Evolutionary conservation across 2,329 filamentous ascomycete species (phyloP).

Genomic region (Phialemonium atrogriseum): DNA sequence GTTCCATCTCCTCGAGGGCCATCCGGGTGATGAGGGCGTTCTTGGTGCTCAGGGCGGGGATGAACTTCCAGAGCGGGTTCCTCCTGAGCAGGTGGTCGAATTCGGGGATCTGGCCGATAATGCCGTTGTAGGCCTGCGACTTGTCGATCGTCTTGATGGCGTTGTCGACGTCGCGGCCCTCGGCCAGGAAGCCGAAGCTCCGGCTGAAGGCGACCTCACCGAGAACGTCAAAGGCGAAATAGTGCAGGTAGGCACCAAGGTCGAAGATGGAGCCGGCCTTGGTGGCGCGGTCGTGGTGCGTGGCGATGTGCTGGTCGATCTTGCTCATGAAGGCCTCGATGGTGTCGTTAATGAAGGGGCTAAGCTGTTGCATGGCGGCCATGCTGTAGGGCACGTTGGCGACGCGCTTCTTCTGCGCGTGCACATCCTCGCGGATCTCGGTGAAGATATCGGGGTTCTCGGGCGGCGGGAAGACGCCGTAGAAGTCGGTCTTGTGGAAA

Average conservation of each 20-base stretch:
- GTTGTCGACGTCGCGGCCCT: slow-evolving; percentile 39
- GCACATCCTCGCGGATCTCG: slow-evolving; percentile 43
- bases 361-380: slow-evolving; percentile 43
- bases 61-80: slow-evolving; percentile 38
- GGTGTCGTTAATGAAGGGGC: slow-evolving; percentile 42
- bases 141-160: slow-evolving; percentile 45
- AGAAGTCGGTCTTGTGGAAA: slow-evolving; percentile 45
- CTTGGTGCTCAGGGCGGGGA: slow-evolving; percentile 33
- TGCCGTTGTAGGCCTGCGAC: slow-evolving; percentile 43
- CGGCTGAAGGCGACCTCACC: slow-evolving; percentile 43
- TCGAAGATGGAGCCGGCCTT: slow-evolving; percentile 26
- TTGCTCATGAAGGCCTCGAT: slow-evolving; percentile 35
- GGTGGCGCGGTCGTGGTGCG: slow-evolving; percentile 9
- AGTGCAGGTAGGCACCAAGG: slow-evolving; percentile 37
- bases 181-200: slow-evolving; percentile 42
- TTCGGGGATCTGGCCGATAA: slow-evolving; percentile 42
- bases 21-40: slow-evolving; percentile 43
- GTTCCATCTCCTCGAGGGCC: slow-evolving; percentile 39
- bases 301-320: slow-evolving; percentile 29
- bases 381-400: slow-evolving; percentile 44
- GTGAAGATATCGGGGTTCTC: slow-evolving; percentile 53
- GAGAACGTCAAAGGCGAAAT: slow-evolving; percentile 39
- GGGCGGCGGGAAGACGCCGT: slow-evolving; percentile 44
- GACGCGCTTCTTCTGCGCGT: slow-evolving; percentile 46
- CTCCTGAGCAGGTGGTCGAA: slow-evolving; percentile 37